These are phyloP conservation scores for Rhytidiadelphus loreus DNA, from an alignment of 225 moss, liverwort and hornwort species.

Conservation along the genomic window DNA sequence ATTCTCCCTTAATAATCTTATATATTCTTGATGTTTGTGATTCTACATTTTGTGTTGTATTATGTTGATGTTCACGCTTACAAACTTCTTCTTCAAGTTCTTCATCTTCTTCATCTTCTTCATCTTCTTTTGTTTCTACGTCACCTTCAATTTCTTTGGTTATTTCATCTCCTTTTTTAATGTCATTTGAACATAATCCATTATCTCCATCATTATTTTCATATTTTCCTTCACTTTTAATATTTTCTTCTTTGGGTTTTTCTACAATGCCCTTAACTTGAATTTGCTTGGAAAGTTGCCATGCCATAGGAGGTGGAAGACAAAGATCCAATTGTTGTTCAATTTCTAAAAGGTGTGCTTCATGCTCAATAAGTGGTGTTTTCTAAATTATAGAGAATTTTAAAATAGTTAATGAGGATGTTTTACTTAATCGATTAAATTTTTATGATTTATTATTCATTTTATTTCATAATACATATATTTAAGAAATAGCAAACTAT, in stretches of 20 bases:
- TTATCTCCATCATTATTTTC: too few relatives aligned
- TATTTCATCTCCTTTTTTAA: neutral
- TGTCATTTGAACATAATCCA: neutral
- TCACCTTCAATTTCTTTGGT: neutral
- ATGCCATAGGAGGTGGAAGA: neutral
- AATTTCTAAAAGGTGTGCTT: slow-evolving; percentile 7
- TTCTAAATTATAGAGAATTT: neutral
- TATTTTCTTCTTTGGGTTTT: neutral
- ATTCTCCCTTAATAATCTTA: slow-evolving; percentile 20
- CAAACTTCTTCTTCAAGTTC: neutral
- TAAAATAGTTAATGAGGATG: too few relatives aligned
- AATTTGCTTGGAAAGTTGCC: neutral
- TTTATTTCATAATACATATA: neutral
- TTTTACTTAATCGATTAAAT: neutral
- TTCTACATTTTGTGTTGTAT: neutral
- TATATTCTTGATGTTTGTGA: neutral
- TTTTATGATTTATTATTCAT: neutral
- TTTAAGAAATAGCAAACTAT: neutral
- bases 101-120: neutral
- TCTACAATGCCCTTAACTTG: neutral
- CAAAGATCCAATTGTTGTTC: slow-evolving; percentile 20
- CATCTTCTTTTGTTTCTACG: neutral
- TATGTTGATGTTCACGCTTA: neutral
- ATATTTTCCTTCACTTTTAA: neutral
- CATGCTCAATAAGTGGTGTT: neutral